Evolutionary conservation across 257 asterid species (phyloP).

Genomic region (Solanum chiquidenum): DNA sequence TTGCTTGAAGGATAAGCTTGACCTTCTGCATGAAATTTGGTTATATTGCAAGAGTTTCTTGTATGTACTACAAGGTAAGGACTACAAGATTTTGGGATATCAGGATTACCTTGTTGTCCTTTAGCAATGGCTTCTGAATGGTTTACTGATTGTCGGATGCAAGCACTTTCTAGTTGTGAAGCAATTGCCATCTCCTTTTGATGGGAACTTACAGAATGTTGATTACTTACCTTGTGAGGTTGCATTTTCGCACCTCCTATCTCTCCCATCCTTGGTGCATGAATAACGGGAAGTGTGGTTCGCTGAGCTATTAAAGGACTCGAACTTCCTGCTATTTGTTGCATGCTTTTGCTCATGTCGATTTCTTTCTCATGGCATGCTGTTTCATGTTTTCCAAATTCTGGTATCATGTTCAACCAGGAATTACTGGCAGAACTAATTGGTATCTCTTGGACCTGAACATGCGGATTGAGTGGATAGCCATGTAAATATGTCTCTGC

Average conservation of each 20-base stretch:
- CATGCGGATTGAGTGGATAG: constrained; percentile 17
- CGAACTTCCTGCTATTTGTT: constrained; percentile 19
- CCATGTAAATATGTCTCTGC: constrained; percentile 9
- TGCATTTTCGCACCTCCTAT: constrained; percentile 13
- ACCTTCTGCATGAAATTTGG: constrained; percentile 11
- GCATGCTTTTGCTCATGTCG: constrained; percentile 11
- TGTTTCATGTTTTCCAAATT: constrained; percentile 32
- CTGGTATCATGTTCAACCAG: constrained; percentile 26
- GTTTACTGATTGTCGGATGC: constrained; percentile 15
- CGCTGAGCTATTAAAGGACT: constrained; percentile 13
- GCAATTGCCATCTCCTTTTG: constrained; percentile 19
- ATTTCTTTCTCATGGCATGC: constrained; percentile 22
- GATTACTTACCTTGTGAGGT: constrained; percentile 11
- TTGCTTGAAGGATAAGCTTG: constrained; percentile 6
- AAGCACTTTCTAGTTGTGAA: constrained; percentile 18
- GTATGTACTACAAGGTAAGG: background rate
- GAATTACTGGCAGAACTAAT: constrained; percentile 14
- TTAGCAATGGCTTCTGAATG: constrained; percentile 27
- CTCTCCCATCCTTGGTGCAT: constrained; percentile 16
- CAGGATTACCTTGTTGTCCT: constrained; percentile 30
- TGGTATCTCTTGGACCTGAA: constrained; percentile 11
- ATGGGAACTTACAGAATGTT: constrained; percentile 14
- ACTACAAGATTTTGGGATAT: background rate
- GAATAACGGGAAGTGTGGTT: constrained; percentile 17
- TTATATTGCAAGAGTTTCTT: background rate